A percentile compares a stretch with the other conserved stretches of the same genome.
Evolutionary conservation across 2,329 filamentous ascomycete species (phyloP).

Genomic region (Pestalotiopsis sp.): DNA sequence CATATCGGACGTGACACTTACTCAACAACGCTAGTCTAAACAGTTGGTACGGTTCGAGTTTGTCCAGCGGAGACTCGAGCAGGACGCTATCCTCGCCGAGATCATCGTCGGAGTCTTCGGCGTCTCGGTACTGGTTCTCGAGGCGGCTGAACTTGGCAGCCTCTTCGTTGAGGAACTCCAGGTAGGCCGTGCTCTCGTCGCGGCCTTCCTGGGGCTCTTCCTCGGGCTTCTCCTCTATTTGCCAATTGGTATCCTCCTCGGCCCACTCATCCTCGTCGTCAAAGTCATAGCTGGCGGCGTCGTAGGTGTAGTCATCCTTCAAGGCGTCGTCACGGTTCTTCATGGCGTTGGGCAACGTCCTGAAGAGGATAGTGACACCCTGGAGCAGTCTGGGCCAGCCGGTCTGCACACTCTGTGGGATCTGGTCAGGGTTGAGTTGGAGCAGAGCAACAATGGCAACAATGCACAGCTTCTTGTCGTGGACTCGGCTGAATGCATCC

Average conservation of each 20-base stretch:
- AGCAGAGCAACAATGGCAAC: slow-evolving; percentile 88
- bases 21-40: slow-evolving; percentile 83
- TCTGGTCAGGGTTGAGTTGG: slow-evolving; percentile 75
- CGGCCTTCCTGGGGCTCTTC: slow-evolving; percentile 70
- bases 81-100: slow-evolving; percentile 91
- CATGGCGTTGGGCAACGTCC: slow-evolving; percentile 82
- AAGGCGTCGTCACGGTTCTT: slow-evolving; percentile 93
- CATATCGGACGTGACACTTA: slow-evolving; percentile 52
- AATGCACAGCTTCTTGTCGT: slow-evolving; percentile 98
- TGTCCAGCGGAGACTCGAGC: slow-evolving; percentile 91
- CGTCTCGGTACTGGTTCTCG: slow-evolving; percentile 40
- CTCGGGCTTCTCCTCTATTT: slow-evolving; percentile 70
- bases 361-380: slow-evolving; percentile 89
- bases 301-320: slow-evolving; percentile 80
- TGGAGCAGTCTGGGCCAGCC: slow-evolving; percentile 91
- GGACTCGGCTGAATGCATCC: slow-evolving; percentile 87
- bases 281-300: slow-evolving; percentile 61
- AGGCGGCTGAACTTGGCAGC: slow-evolving; percentile 82
- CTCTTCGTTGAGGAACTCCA: slow-evolving; percentile 96
- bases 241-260: slow-evolving; percentile 82
- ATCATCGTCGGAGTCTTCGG: slow-evolving; percentile 79
- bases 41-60: slow-evolving; percentile 89
- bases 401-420: slow-evolving; percentile 89
- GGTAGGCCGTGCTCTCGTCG: slow-evolving; percentile 90
- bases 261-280: slow-evolving; percentile 81